A percentile compares a stretch with the other conserved stretches of the same genome.
Conservation (phyloP, 352 stramenopile species). For the Globisporangium solare region DNA sequence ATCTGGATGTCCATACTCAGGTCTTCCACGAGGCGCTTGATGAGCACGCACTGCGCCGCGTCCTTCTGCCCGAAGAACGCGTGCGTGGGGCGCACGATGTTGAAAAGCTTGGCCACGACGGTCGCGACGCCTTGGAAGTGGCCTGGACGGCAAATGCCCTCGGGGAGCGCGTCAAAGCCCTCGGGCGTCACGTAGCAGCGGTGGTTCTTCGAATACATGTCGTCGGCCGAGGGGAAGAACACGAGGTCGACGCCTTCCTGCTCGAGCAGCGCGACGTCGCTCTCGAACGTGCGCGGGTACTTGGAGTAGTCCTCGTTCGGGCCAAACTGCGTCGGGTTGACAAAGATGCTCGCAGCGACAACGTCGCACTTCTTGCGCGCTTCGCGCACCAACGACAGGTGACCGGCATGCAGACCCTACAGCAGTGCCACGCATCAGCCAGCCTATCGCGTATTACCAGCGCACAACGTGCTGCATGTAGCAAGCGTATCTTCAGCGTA, state of each 20-base stretch:
- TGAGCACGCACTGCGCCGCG: constrained; percentile 95
- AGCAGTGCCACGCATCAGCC: no score
- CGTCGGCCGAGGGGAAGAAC: constrained; percentile 74
- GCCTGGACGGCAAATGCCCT: constrained; percentile 91
- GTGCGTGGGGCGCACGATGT: constrained; percentile 95
- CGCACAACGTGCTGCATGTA: no score
- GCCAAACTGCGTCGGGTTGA: constrained; percentile 99
- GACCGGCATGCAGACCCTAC: constrained; percentile 94
- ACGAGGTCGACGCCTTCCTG: constrained; percentile 89
- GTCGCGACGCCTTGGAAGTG: constrained; percentile 99
- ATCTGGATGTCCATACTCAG: constrained; percentile 95
- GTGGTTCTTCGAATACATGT: constrained; percentile 88
- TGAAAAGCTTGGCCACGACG: constrained; percentile 99
- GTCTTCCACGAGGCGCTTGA: constrained; percentile 94
- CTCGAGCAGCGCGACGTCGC: constrained; percentile 86
- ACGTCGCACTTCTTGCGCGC: constrained; percentile 91
- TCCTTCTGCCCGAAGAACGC: constrained; percentile 99
- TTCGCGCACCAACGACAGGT: constrained; percentile 88
- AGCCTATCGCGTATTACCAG: no score
- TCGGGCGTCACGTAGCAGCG: constrained; percentile 91
- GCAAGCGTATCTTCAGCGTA: constrained; percentile 15
- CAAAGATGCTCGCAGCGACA: constrained; percentile 96
- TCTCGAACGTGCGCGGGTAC: constrained; percentile 96
- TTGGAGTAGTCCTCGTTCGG: constrained; percentile 97
- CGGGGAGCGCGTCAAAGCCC: constrained; percentile 92